A percentile compares a stretch with the other conserved stretches of the same genome.
phyloP scores from a whole-genome alignment of 441 rosid species.

The Brassica balearica region DNA sequence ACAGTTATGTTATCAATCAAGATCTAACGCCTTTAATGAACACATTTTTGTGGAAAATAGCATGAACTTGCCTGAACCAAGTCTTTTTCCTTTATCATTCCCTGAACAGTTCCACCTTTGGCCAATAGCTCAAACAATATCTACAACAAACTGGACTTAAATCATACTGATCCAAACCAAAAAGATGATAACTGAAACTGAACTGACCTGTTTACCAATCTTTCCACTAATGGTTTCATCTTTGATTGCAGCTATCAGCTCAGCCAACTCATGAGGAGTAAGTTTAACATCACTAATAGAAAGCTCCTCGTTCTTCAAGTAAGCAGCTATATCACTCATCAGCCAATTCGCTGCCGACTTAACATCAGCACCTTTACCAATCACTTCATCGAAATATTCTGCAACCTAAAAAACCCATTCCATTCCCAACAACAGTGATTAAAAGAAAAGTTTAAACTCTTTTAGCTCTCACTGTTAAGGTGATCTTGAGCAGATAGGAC shows the following conservation, averaged over 20 bases:
- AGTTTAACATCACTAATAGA: slow-evolving; percentile 79
- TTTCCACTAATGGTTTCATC: slow-evolving; percentile 91
- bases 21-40: background rate
- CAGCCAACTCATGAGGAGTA: slow-evolving; percentile 74
- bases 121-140: slow-evolving; percentile 87
- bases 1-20: slow-evolving; percentile 1
- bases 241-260: slow-evolving; percentile 84
- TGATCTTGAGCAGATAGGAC: slow-evolving; percentile 36
- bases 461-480: background rate
- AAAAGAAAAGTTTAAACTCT: background rate
- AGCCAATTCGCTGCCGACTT: slow-evolving; percentile 90
- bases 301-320: slow-evolving; percentile 81
- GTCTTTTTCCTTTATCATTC: slow-evolving; percentile 80
- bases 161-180: background rate
- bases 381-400: slow-evolving; percentile 79
- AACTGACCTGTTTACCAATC: slow-evolving; percentile 86
- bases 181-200: background rate
- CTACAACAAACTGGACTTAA: slow-evolving; percentile 48
- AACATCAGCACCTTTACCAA: slow-evolving; percentile 79
- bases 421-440: slow-evolving; percentile 26
- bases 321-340: slow-evolving; percentile 92
- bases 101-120: slow-evolving; percentile 93
- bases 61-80: slow-evolving; percentile 88
- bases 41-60: slow-evolving; percentile 14
- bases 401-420: slow-evolving; percentile 63